Base-by-base conservation (phyloP, 805 yeast species). In the Danielia oregonensis region DNA sequence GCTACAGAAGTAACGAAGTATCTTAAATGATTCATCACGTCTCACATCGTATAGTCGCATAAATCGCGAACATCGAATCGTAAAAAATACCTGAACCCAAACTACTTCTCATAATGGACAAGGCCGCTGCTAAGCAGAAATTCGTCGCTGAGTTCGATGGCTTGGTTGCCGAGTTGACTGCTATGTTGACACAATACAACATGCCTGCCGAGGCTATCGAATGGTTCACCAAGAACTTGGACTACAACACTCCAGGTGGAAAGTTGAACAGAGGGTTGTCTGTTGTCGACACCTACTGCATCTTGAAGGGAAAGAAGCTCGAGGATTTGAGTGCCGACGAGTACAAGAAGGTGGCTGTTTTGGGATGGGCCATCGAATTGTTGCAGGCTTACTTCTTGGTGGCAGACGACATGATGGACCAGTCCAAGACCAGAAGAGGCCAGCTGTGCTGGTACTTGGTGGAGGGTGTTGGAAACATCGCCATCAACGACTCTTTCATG, bases 341-440 rank as follows among this genome's bases (percentile, higher is more conserved):
- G 55, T 91, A 88, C 69, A 78, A 78, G 60, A 82, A 79, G 52
- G 85, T 86, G 24, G 93, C 97, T 7, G 68, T 89, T 32, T 72
- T 93, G 46, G 98, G 98, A 15, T 93, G 98, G 98, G 74, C 87
- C 50, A 79, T 93, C 49, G 98, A 93, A 68, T 73, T 93, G 46
- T 72, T 91, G 49, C 98, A 91, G 67, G 97, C 97, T 2, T 93
- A 86, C 61, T 93, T 93, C 72, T 74, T 93, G 53, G 97, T 93
- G 37, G 94, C 97, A 21, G 98, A 93, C 61, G 98, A 93, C 60
- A 93, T 93, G 79, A 93, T 93, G 98, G 98, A 93, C 62, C 78
- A 79, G 49, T 85, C 96, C 22, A 83, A 86, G 61, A 93, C 98
- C 26, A 85, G 98, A 74, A 82, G 98, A 62, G 98, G 97, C 40